phyloP scores from a whole-genome alignment of 331 rosid species.

The Telfairia occidentalis region DNA sequence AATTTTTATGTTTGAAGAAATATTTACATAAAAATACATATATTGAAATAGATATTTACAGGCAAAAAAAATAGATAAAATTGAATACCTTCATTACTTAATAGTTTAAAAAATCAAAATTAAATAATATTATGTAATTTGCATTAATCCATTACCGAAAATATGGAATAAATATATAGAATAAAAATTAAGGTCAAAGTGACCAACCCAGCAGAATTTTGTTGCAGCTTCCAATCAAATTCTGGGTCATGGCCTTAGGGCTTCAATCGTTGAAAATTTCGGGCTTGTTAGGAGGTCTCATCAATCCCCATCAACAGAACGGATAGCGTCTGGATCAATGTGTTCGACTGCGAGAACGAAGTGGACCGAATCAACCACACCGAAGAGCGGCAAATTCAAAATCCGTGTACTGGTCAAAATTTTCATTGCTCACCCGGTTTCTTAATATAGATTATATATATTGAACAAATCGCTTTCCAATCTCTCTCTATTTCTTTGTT shows the following conservation, averaged over 20 bases:
- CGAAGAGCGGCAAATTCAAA: neutral
- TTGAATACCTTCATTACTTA: too few relatives aligned
- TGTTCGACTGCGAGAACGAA: neutral
- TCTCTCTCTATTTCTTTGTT: neutral
- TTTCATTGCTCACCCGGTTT: neutral
- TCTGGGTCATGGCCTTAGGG: neutral
- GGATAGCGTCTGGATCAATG: neutral
- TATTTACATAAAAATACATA: too few relatives aligned
- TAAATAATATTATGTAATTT: too few relatives aligned
- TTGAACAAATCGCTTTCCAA: neutral
- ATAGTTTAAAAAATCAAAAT: too few relatives aligned
- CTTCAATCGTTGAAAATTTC: neutral
- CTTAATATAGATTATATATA: neutral
- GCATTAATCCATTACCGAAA: too few relatives aligned
- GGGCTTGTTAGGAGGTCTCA: neutral
- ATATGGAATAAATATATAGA: too few relatives aligned
- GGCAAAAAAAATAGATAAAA: too few relatives aligned
- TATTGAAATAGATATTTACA: too few relatives aligned
- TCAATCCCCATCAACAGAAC: neutral
- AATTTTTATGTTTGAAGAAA: too few relatives aligned
- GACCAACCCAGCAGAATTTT: too few relatives aligned
- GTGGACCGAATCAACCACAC: neutral
- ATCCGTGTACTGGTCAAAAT: neutral
- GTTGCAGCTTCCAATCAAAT: neutral
- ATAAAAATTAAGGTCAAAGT: too few relatives aligned